phyloP scores from a whole-genome alignment of 2,329 filamentous ascomycete species.

The Hypoxylon sp. region DNA sequence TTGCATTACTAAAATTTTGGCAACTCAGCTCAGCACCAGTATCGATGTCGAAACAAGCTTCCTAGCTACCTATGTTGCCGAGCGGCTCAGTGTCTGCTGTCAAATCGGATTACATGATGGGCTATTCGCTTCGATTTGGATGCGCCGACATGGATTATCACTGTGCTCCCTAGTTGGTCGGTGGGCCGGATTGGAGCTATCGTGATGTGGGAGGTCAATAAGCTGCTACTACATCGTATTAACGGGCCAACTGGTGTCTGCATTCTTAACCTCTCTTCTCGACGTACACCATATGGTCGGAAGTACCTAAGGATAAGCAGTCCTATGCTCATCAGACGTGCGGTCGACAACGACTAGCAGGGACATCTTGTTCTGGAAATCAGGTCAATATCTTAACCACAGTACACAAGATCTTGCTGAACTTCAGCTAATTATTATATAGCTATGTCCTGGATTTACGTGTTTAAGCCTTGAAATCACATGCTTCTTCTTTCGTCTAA shows the following conservation, averaged over 20 bases:
- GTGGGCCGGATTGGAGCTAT: neutral
- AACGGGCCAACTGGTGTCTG: constrained; percentile 5
- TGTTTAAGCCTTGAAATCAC: too few species aligned
- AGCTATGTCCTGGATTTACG: too few species aligned
- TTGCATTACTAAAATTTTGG: neutral
- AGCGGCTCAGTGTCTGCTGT: neutral
- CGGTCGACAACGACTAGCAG: too few species aligned
- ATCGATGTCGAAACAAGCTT: constrained; percentile 15
- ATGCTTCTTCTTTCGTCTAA: constrained; percentile 1
- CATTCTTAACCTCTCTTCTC: neutral
- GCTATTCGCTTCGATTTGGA: neutral
- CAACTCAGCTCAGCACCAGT: neutral
- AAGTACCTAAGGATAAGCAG: too few species aligned
- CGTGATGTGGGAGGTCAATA: neutral
- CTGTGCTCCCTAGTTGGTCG: too few species aligned
- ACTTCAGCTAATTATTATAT: too few species aligned
- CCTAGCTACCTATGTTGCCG: neutral
- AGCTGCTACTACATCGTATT: constrained; percentile 4
- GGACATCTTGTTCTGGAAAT: too few species aligned
- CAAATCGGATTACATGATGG: neutral
- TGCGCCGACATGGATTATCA: neutral
- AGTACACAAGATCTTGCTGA: too few species aligned
- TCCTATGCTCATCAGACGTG: too few species aligned
- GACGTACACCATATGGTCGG: too few species aligned
- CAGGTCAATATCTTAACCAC: too few species aligned